phyloP scores from a whole-genome alignment of 345 rosid species.

The Eucalyptus victrix region DNA sequence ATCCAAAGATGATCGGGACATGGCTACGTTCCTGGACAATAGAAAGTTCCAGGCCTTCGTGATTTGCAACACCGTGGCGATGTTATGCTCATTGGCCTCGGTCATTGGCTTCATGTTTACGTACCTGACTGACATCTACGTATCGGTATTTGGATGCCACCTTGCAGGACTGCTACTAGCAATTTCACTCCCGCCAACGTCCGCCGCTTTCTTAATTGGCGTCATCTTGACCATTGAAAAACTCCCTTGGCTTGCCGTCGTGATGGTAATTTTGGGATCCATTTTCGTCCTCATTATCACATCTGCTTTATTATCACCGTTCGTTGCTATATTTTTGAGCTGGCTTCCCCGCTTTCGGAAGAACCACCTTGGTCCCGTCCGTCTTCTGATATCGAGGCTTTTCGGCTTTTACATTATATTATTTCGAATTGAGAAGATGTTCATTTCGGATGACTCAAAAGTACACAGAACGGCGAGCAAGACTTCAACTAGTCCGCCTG shows the following conservation, averaged over 20 bases:
- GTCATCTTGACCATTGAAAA: not conserved
- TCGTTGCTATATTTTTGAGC: too few species aligned
- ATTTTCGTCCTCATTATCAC: not conserved
- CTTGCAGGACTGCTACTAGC: not conserved
- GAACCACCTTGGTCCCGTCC: rapidly evolving
- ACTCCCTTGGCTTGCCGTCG: not conserved
- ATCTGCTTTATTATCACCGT: not conserved
- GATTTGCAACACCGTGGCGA: not conserved
- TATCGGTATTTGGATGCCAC: not conserved
- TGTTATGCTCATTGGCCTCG: not conserved
- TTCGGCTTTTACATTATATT: rapidly evolving
- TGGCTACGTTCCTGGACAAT: not conserved
- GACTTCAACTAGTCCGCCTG: not conserved
- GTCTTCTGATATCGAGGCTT: not conserved
- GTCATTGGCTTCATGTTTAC: not conserved
- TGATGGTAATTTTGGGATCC: not conserved
- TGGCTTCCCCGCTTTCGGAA: not conserved
- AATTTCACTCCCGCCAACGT: not conserved
- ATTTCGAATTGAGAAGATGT: rapidly evolving
- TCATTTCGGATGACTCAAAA: too few species aligned
- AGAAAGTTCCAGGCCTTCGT: not conserved
- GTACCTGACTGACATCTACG: rapidly evolving
- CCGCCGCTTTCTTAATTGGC: not conserved
- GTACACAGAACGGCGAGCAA: not conserved
- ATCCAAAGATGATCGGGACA: not conserved